These are phyloP conservation scores for Nicotiana otophora DNA, from an alignment of 257 asterid genomes.

Conservation along the genomic window DNA sequence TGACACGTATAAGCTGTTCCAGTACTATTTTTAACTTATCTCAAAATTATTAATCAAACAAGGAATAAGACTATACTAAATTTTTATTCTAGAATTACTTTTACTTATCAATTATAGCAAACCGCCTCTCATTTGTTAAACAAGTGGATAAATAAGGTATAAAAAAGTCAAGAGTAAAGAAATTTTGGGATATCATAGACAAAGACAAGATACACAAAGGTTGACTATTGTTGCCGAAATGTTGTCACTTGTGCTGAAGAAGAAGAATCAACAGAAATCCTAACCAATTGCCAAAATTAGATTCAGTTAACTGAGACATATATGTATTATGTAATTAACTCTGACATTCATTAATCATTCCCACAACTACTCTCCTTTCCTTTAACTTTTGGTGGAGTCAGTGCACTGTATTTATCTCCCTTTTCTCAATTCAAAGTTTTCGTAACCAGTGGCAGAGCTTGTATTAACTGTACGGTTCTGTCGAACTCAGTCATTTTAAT, in stretches of 20 bases:
- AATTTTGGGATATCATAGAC: neutral
- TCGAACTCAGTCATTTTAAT: too few relatives aligned
- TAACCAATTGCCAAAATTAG: neutral
- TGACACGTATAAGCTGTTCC: too few relatives aligned
- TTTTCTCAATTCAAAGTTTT: neutral
- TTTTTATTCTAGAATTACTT: too few relatives aligned
- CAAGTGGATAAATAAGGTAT: neutral
- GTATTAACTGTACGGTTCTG: too few relatives aligned
- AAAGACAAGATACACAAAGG: neutral
- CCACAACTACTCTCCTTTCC: neutral
- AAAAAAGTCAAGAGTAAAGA: neutral
- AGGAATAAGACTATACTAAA: too few relatives aligned
- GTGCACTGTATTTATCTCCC: neutral
- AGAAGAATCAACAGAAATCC: neutral
- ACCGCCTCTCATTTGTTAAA: too few relatives aligned
- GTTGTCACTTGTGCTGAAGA: neutral
- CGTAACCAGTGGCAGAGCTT: neutral
- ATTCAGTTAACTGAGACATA: neutral
- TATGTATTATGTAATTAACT: neutral
- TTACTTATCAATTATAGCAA: too few relatives aligned
- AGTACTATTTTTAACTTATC: too few relatives aligned
- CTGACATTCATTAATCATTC: neutral
- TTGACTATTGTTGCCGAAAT: neutral
- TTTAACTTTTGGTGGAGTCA: neutral
- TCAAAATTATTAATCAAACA: too few relatives aligned